Conservation (phyloP, 768 basidiomycete species). For the Paxillus rubicundulus region DNA sequence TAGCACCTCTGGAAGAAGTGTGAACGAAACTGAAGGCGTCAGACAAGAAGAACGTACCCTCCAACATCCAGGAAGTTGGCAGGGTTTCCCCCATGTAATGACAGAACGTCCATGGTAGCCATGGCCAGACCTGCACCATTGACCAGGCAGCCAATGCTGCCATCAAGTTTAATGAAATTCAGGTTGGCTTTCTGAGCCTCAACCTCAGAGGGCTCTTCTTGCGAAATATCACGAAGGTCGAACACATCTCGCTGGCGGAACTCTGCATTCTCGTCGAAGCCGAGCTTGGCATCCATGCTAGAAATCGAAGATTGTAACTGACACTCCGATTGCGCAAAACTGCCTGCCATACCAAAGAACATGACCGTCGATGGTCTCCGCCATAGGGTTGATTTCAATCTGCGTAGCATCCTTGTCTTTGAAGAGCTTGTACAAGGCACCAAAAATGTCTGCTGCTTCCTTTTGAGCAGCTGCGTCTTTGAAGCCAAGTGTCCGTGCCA, state of each 20-base stretch:
- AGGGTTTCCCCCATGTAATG: constrained; percentile 92
- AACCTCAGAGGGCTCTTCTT: constrained; percentile 97
- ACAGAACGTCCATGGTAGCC: constrained; percentile 99
- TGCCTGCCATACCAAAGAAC: constrained; percentile 83
- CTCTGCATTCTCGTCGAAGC: constrained; percentile 99
- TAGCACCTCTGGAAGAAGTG: constrained; percentile 71
- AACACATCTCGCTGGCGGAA: constrained; percentile 95
- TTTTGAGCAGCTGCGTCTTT: constrained; percentile 64
- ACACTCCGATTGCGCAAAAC: neutral
- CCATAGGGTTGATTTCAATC: constrained; percentile 99
- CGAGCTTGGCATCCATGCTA: constrained; percentile 99
- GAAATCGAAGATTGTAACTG: constrained; percentile 1
- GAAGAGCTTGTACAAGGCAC: constrained; percentile 93
- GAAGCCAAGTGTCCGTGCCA: constrained; percentile 93
- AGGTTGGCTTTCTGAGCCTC: constrained; percentile 95
- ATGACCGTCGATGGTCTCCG: constrained; percentile 84
- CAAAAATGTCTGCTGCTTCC: constrained; percentile 91
- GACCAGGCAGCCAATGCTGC: constrained; percentile 93
- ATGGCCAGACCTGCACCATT: constrained; percentile 99
- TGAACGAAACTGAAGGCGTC: neutral
- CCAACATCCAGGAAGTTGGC: constrained; percentile 99
- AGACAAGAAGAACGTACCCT: constrained; percentile 51
- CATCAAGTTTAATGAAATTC: constrained; percentile 99
- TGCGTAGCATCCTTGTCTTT: constrained; percentile 99
- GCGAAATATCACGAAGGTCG: constrained; percentile 82